Base-by-base conservation (phyloP, 2,329 filamentous ascomycete species). In the Aspergillus pseudonomiae region DNA sequence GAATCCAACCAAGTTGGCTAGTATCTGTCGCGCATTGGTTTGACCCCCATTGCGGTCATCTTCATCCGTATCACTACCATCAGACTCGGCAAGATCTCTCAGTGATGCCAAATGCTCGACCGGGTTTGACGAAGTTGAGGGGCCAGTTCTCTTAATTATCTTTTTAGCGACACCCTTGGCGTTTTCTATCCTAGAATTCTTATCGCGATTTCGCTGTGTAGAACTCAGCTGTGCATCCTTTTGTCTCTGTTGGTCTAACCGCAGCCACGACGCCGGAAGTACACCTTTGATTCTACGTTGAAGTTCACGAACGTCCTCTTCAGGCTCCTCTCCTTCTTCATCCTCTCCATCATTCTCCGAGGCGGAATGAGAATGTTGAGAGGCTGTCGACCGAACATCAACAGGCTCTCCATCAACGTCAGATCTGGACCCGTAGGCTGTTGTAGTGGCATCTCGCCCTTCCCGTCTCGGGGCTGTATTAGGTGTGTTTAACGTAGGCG, bases 251-350 rank as follows among this genome's bases (percentile, higher is more conserved):
- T 74, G 73, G 65, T 82, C 75, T 55, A 83, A 71, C 58, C 79
- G 75, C 28, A 80, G 65, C 78, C 80, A 83, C 28, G 82, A 84
- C 6, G 82, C 82, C 21, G 82, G 82, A 28, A 84, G 73, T 28
- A 84, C 82, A 30, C 82, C 82, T 63, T 79, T 79, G 14, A 82
- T 83, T 57, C 68, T 77, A 32, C 79, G 78, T 55, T 79, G 75
- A 14, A 79, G 66, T 30, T 64, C 68, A 64, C 73, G 71, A 12
- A 82, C 68, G 56, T 73, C 70, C 48, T 64, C 64, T 34, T 72
- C 70, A 50, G 74, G 66, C 61, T 61, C 41, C 5, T 46, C 65
- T 48, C 68, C 62, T 12, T 66, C 57, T 10, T 62, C 62, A 28
- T 64, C 59, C 3, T 56, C 60, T 14, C 54, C 61, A 36, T 64